Conservation (phyloP, 441 rosid genomes). For the Omphalea diandra region DNA sequence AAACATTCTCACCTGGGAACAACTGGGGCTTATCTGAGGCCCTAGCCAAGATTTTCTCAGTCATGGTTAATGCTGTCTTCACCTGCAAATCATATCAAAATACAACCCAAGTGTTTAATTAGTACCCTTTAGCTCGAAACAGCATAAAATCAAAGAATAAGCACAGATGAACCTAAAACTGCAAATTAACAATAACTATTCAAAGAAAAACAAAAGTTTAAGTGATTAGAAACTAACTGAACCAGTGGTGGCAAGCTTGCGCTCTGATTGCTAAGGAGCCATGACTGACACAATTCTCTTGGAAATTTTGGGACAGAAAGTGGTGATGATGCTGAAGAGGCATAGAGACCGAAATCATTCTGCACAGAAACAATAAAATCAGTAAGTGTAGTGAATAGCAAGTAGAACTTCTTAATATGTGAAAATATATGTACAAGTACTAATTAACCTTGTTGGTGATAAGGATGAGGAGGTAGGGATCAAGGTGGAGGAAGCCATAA, state of each 20-base stretch:
- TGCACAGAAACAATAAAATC: conserved; percentile 9
- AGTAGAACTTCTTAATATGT: too few species aligned
- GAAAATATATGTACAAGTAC: too few species aligned
- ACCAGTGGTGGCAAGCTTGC: conserved; percentile 77
- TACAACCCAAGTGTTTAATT: not conserved
- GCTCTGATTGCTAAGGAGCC: conserved; percentile 73
- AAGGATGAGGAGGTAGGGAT: not conserved
- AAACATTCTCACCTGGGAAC: conserved; percentile 87
- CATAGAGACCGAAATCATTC: conserved; percentile 46
- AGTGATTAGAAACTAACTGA: conserved; percentile 60
- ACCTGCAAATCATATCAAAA: conserved; percentile 46
- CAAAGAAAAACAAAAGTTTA: not conserved
- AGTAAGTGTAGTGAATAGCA: too few species aligned
- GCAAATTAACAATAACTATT: not conserved
- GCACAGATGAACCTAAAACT: not conserved
- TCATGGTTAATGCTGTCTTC: conserved; percentile 87
- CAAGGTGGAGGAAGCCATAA: not conserved
- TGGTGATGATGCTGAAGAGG: conserved; percentile 42
- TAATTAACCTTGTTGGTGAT: too few species aligned
- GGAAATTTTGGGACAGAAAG: conserved; percentile 45
- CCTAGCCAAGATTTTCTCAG: conserved; percentile 83
- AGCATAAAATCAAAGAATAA: not conserved
- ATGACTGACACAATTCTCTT: conserved; percentile 70
- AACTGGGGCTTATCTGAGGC: conserved; percentile 68
- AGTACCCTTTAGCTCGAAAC: not conserved